phyloP scores from a whole-genome alignment of 441 rosid genomes.

The Daphne laureola region DNA sequence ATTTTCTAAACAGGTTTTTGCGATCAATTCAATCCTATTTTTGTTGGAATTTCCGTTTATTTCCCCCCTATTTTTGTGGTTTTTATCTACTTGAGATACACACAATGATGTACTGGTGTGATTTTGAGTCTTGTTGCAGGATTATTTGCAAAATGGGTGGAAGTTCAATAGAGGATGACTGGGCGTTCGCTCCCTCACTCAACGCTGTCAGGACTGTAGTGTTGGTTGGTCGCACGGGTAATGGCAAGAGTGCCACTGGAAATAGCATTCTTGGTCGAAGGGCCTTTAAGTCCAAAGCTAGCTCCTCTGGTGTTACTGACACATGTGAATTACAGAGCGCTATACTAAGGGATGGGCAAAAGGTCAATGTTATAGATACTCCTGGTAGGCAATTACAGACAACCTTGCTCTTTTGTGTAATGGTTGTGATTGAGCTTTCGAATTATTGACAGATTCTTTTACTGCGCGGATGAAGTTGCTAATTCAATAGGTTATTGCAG shows the following conservation, averaged over 20 bases:
- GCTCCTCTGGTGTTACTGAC: conserved; percentile 57
- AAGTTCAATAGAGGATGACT: conserved; percentile 60
- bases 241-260: conserved; percentile 92
- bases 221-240: conserved; percentile 85
- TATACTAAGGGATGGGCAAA: conserved; percentile 45
- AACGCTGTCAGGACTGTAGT: conserved; percentile 47
- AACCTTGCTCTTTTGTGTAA: not conserved
- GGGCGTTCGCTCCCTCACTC: conserved; percentile 57
- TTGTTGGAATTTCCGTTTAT: no score
- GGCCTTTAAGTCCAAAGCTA: conserved; percentile 62
- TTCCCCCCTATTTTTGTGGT: no score
- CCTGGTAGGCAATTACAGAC: conserved; percentile 46
- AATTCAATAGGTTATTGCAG: conserved; percentile 22
- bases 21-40: no score
- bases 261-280: conserved; percentile 70
- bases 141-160: conserved; percentile 49
- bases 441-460: no score
- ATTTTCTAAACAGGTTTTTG: no score
- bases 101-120: no score
- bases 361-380: conserved; percentile 72
- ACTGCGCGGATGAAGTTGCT: no score
- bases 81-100: no score
- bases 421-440: no score
- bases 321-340: conserved; percentile 58
- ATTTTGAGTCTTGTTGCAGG: conserved; percentile 8